Base-by-base conservation (phyloP, 2,329 filamentous ascomycete genomes). In the Tolypocladium guangdongense region DNA sequence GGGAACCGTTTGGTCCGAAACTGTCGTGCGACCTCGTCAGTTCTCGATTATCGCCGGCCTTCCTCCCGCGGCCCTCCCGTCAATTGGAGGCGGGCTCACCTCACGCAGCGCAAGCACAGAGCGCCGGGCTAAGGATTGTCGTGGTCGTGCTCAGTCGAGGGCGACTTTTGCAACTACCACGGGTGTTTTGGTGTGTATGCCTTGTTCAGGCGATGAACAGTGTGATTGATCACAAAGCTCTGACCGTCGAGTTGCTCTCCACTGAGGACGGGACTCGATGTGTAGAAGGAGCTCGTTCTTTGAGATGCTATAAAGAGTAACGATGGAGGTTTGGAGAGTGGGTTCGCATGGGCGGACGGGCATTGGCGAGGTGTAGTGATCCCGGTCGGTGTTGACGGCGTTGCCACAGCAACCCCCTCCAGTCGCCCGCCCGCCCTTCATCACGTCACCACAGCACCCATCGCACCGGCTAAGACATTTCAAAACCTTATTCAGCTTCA, bases 61-160 rank as follows among this genome's bases (percentile, higher is more conserved):
- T 18, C 30, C 30, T 7, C 36, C 20, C 37, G 22, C 24, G 22
- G 7, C 30, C 20, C 8, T 7, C 16, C 49, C 35, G 32, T 39
- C 37, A 33, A 20, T 20, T 3, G n/a, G 49, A 52, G 35, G 14
- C 3, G 30, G 27, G 27, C 74, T 62, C 70, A 90, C 87, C 86
- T 90, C 85, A 84, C 85, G 84, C 85, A 89, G 83, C 80, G 83
- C 84, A 86, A 88, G 84, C 84, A 72, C 83, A 84, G 82, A 78
- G 80, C 82, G 86, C 85, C 86, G 86, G 87, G 86, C 84, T 78
- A 74, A 63, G 66, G 59, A 66, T 63, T 60, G 56, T 64, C 66
- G 63, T 64, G 57, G 67, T 74, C 64, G 72, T 73, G 65, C 71
- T 77, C 77, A 80, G 74, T 74, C 71, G 69, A 65, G 58, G 64